phyloP scores from a whole-genome alignment of 2,329 filamentous ascomycete genomes.

The Trichoderma guizhouense region DNA sequence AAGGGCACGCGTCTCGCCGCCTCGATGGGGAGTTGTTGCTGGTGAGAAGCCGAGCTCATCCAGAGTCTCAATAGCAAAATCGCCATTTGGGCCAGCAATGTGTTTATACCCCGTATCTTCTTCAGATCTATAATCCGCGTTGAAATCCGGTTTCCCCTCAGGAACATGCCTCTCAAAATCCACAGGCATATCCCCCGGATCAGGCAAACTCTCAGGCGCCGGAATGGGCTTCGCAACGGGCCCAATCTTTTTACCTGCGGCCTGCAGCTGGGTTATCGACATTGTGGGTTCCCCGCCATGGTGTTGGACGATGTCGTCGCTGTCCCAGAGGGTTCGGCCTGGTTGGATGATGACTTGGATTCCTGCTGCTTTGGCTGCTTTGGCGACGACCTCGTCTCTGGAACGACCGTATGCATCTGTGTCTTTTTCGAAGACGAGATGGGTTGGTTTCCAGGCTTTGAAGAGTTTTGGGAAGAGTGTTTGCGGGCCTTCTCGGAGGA shows the following conservation, averaged over 20 bases:
- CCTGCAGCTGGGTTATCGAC: slow-evolving; percentile 65
- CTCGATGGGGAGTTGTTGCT: slow-evolving; percentile 64
- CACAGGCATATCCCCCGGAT: slow-evolving; percentile 61
- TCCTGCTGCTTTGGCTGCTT: slow-evolving; percentile 60
- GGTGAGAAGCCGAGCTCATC: slow-evolving; percentile 65
- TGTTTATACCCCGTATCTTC: slow-evolving; percentile 56
- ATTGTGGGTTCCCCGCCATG: slow-evolving; percentile 70
- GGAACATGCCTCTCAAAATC: slow-evolving; percentile 56
- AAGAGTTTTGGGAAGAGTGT: slow-evolving; percentile 70
- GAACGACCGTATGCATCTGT: slow-evolving; percentile 69
- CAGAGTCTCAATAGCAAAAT: slow-evolving; percentile 69
- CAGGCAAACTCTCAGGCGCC: slow-evolving; percentile 56
- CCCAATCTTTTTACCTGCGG: slow-evolving; percentile 61
- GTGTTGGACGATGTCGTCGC: slow-evolving; percentile 62
- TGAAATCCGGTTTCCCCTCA: slow-evolving; percentile 54
- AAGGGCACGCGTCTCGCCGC: slow-evolving; percentile 67
- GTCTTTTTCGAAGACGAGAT: slow-evolving; percentile 76
- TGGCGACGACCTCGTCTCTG: slow-evolving; percentile 57
- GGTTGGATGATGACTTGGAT: slow-evolving; percentile 63
- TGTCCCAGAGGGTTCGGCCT: slow-evolving; percentile 71
- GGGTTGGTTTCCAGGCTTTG: slow-evolving; percentile 69
- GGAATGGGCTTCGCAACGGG: slow-evolving; percentile 59
- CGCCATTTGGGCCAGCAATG: slow-evolving; percentile 63
- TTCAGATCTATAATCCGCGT: slow-evolving; percentile 50
- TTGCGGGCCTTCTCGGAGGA: slow-evolving; percentile 69